These are phyloP conservation scores for Ceratocystis lukuohia DNA, from an alignment of 2,329 filamentous ascomycete genomes.

Conservation along the genomic window DNA sequence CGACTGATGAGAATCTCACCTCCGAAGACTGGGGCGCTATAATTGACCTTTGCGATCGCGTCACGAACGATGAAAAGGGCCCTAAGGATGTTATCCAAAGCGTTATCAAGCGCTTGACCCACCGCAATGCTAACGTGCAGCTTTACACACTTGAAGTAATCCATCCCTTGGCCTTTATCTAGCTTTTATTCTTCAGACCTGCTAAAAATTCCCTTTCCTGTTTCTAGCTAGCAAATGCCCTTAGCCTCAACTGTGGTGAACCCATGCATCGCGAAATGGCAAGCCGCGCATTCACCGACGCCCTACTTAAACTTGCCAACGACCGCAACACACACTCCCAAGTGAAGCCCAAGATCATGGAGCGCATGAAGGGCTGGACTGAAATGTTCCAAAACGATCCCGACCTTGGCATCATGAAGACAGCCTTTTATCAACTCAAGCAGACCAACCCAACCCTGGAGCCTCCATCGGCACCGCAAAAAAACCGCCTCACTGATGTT, in stretches of 20 bases:
- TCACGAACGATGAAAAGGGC: constrained; percentile 40
- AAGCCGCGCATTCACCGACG: constrained; percentile 86
- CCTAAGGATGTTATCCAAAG: constrained; percentile 77
- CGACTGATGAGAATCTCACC: constrained; percentile 95
- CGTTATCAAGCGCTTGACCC: constrained; percentile 81
- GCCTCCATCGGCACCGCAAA: constrained; percentile 81
- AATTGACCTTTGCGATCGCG: constrained; percentile 50
- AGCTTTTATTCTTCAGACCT: not conserved
- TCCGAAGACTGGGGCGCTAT: constrained; percentile 59
- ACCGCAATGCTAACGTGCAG: constrained; percentile 91
- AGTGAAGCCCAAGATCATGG: constrained; percentile 92
- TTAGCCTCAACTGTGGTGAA: constrained; percentile 82
- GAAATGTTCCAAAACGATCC: constrained; percentile 85
- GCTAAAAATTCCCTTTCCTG: constrained; percentile 5
- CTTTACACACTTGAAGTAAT: constrained; percentile 77
- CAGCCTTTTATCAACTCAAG: constrained; percentile 82
- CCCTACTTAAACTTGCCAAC: constrained; percentile 75
- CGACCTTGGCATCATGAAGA: constrained; percentile 93
- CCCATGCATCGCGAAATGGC: constrained; percentile 80
- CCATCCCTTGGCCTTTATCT: constrained; percentile 1
- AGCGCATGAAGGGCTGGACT: constrained; percentile 92
- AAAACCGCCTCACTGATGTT: constrained; percentile 76
- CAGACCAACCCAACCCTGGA: constrained; percentile 74
- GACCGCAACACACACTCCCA: constrained; percentile 93
- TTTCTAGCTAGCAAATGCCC: constrained; percentile 65